Evolutionary conservation across 257 asterid genomes (phyloP).

Genomic region (Echium plantagineum): DNA sequence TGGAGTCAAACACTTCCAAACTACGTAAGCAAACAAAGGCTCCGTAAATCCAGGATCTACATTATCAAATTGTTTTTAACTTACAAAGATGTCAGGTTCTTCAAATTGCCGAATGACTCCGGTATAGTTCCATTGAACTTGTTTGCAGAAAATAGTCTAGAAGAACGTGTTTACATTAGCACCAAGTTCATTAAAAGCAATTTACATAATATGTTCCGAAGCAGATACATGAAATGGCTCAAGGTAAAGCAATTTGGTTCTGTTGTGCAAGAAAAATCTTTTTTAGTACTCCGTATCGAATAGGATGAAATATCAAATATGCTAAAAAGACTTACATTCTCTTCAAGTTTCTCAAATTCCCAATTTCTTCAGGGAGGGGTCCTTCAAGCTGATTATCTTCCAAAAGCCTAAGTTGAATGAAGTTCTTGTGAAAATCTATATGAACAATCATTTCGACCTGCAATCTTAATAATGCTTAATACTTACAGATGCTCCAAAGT

Average conservation of each 20-base stretch:
- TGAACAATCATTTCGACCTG: slow-evolving; percentile 1
- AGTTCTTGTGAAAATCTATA: slow-evolving; percentile 2
- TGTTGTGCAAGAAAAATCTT: too few relatives aligned
- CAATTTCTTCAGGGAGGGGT: slow-evolving; percentile 55
- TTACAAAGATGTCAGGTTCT: slow-evolving; percentile 76
- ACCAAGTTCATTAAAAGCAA: neutral
- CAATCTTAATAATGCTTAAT: slow-evolving; percentile 6
- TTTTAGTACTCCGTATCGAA: too few relatives aligned
- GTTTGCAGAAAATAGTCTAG: slow-evolving; percentile 78
- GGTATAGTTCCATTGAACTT: slow-evolving; percentile 73
- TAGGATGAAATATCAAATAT: slow-evolving; percentile 1
- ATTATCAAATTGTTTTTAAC: slow-evolving; percentile 16
- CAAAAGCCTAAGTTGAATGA: slow-evolving; percentile 36
- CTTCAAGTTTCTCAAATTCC: slow-evolving; percentile 47
- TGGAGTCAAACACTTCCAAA: neutral
- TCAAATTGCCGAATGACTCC: slow-evolving; percentile 34
- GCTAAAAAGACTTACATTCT: slow-evolving; percentile 47
- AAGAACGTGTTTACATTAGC: slow-evolving; percentile 4
- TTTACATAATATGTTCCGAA: neutral
- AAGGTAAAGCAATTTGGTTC: too few relatives aligned
- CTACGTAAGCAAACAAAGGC: neutral
- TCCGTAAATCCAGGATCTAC: neutral
- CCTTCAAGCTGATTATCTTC: slow-evolving; percentile 79
- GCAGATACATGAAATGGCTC: too few relatives aligned
- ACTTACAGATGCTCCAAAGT: slow-evolving; percentile 68